These are phyloP conservation scores for Rhodotorula graminis DNA, from an alignment of 768 basidiomycete genomes.

Conservation along the genomic window DNA sequence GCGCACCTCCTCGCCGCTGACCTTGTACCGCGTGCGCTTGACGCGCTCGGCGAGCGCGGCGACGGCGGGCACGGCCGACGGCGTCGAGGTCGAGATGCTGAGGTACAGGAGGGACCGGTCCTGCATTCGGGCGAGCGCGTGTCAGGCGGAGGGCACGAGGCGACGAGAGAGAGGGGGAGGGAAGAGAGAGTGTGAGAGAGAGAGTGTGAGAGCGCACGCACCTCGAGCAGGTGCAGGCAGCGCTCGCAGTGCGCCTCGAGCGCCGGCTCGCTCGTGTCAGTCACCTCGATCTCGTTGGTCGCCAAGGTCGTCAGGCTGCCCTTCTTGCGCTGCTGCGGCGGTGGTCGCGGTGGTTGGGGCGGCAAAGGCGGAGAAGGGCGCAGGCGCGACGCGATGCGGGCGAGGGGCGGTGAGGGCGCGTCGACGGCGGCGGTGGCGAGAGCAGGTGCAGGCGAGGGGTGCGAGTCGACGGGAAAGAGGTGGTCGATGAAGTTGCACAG, in stretches of 20 bases:
- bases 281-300: slow-evolving; percentile 19
- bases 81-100: not conserved
- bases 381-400: not conserved
- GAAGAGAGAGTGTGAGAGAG: no score
- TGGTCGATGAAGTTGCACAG: slow-evolving; percentile 28
- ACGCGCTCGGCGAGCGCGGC: slow-evolving; percentile 17
- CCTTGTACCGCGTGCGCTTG: slow-evolving; percentile 22
- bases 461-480: not conserved
- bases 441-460: not conserved
- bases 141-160: not conserved
- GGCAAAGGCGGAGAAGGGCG: not conserved
- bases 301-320: not conserved
- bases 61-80: not conserved
- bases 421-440: no score
- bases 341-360: not conserved
- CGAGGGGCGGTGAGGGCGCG: not conserved
- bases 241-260: not conserved
- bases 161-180: not conserved
- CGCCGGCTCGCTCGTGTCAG: not conserved
- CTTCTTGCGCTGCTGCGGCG: not conserved
- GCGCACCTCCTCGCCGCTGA: slow-evolving; percentile 21
- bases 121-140: not conserved
- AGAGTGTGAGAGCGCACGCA: not conserved
- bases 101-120: slow-evolving; percentile 19
- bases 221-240: slow-evolving; percentile 9